Base-by-base conservation (phyloP, 441 rosid species). In the Jatropha podagrica region DNA sequence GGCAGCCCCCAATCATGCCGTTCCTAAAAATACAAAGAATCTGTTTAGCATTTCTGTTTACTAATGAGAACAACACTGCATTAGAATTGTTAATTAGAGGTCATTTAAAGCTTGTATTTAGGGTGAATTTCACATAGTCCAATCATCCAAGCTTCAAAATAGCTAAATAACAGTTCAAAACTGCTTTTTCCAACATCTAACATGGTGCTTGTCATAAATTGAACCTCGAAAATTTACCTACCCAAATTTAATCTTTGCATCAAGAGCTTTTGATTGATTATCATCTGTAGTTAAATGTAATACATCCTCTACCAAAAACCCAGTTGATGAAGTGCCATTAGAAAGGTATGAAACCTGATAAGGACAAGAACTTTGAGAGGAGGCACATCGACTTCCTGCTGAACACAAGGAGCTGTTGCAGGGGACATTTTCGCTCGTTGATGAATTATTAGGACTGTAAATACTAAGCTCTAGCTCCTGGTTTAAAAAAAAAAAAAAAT, bases 311-410 rank as follows among this genome's bases (percentile, higher is more conserved):
- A 92, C 93, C 76, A 90, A 79, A 78, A 75, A 64, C 78, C 99
- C 99, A 67, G 79, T 85, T 72, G 99, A 85, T 11, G 94, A 84
- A 68, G 98, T 93, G 71, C 79, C 86, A 74, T 89, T 86, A 41
- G 98, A 92, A 48, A 96, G 94, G 85, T 96, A 96, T 18, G 54
- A 44, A 72, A 89, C 86, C 77, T 83, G 86, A 81, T 91, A 96
- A 20, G 93, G 93, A 74, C 99, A 96, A 73, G 74, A 56, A 77
- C 88, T 88, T 72, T 52, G 72, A 81, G 90, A 74, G 12, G 95
- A 83, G 64, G 91, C 27, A 49, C 99, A 93, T 60, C 11, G 80
- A 3, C 64, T 83, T 74, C 71, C 78, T 54, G 58, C 82, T 65
- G 78, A 49, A 75, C 99, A 96, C 81, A 81, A 74, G 13, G 69